phyloP scores from a whole-genome alignment of 495 filamentous ascomycete genomes.

The Aspergillus sclerotiicarbonarius region DNA sequence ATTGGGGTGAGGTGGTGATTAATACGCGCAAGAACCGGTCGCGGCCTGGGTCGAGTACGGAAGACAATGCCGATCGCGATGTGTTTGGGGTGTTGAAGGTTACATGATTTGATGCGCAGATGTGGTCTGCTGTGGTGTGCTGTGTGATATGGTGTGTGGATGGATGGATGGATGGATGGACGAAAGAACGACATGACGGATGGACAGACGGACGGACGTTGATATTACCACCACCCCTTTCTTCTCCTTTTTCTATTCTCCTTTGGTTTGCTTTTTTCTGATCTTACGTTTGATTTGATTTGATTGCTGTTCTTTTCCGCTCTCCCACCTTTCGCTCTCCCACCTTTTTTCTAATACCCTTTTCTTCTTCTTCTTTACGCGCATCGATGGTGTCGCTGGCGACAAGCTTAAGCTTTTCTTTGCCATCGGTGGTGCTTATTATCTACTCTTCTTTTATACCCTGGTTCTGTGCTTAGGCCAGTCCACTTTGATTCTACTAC shows the following conservation, averaged over 20 bases:
- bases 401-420: conserved; percentile 9
- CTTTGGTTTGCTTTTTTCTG: no score
- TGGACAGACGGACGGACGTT: conserved; percentile 3
- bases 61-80: conserved; percentile 27
- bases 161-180: conserved; percentile 1
- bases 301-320: neutral
- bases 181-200: neutral
- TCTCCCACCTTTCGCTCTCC: neutral
- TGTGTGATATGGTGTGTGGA: neutral
- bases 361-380: neutral
- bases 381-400: neutral
- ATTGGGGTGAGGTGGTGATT: conserved; percentile 49
- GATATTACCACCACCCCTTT: neutral
- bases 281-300: no score
- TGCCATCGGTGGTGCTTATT: neutral
- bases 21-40: conserved; percentile 42
- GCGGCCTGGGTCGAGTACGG: conserved; percentile 27
- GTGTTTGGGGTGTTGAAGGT: conserved; percentile 50
- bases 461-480: neutral
- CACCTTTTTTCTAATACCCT: conserved; percentile 11
- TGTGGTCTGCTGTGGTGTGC: neutral
- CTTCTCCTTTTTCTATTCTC: neutral
- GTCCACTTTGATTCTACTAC: neutral
- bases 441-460: conserved; percentile 6
- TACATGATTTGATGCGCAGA: conserved; percentile 14